These are phyloP conservation scores for Pseudevernia furfuracea DNA, from an alignment of 495 filamentous ascomycete species.

Conservation along the genomic window DNA sequence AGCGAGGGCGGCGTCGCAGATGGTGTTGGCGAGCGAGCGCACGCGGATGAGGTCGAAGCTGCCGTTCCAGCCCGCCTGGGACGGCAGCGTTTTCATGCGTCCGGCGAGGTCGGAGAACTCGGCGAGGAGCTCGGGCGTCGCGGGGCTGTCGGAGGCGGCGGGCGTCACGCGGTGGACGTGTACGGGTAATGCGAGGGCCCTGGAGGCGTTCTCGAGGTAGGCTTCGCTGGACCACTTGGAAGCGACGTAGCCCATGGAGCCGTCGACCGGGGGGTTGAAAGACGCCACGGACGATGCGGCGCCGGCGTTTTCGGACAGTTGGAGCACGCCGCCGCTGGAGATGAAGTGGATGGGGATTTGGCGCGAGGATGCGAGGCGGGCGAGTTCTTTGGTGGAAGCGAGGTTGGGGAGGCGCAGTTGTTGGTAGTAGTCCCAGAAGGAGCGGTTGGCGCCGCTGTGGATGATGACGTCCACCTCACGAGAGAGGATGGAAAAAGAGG, in stretches of 20 bases:
- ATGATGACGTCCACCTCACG: constrained; percentile 33
- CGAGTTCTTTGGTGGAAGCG: constrained; percentile 32
- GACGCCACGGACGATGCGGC: constrained; percentile 13
- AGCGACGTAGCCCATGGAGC: constrained; percentile 38
- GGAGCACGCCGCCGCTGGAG: constrained; percentile 30
- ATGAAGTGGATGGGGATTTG: constrained; percentile 39
- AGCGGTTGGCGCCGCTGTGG: constrained; percentile 39
- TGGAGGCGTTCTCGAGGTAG: constrained; percentile 29
- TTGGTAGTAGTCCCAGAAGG: constrained; percentile 38
- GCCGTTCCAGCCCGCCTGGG: background rate
- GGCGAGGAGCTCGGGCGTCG: background rate
- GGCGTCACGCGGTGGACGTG: background rate
- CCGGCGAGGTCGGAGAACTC: background rate
- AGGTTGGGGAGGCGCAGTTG: constrained; percentile 34
- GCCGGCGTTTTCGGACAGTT: background rate
- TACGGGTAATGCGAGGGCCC: background rate
- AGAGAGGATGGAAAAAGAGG: constrained; percentile 24
- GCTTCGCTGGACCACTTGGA: constrained; percentile 44
- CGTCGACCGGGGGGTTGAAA: constrained; percentile 21
- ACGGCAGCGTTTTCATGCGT: background rate
- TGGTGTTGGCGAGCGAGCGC: background rate
- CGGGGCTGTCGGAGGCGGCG: background rate
- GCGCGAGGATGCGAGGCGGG: constrained; percentile 27
- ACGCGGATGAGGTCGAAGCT: background rate
- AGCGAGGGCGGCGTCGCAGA: background rate